These are phyloP conservation scores for Porodaedalea pini DNA, from an alignment of 1,284 basidiomycete species.

Conservation along the genomic window DNA sequence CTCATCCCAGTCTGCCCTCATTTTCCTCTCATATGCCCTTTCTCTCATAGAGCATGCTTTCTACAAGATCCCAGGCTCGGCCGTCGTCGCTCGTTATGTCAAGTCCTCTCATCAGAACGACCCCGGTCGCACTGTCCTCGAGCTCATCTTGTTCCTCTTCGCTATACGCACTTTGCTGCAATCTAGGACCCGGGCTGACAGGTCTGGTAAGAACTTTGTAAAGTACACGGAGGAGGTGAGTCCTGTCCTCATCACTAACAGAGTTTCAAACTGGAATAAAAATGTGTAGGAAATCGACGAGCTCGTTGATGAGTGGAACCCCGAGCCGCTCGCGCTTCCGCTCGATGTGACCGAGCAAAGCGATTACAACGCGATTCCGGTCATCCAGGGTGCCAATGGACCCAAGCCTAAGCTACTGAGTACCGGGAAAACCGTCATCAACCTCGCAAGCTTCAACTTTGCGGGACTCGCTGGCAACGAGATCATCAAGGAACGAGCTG, in stretches of 20 bases:
- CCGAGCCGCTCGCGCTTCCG: constrained; percentile 77
- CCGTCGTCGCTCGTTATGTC: constrained; percentile 89
- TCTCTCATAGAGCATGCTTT: constrained; percentile 57
- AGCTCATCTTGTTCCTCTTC: constrained; percentile 87
- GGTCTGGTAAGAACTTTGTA: constrained; percentile 87
- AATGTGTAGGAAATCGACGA: constrained; percentile 88
- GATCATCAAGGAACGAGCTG: constrained; percentile 79
- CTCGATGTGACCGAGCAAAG: constrained; percentile 59
- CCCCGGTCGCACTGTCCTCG: constrained; percentile 88
- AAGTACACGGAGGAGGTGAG: constrained; percentile 85
- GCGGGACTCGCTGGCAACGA: constrained; percentile 89
- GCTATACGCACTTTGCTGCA: constrained; percentile 87
- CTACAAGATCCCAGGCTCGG: constrained; percentile 81
- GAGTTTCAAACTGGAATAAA: background rate
- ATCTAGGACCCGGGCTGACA: constrained; percentile 83
- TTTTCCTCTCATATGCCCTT: constrained; percentile 53
- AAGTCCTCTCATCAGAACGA: constrained; percentile 87
- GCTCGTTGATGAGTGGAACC: constrained; percentile 92
- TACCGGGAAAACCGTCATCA: constrained; percentile 79
- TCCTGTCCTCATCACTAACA: background rate
- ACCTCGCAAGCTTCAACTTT: constrained; percentile 93
- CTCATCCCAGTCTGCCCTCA: constrained; percentile 52
- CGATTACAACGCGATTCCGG: constrained; percentile 72
- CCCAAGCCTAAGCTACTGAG: constrained; percentile 76
- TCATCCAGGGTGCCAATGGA: constrained; percentile 79